Base-by-base conservation (phyloP, 2,329 filamentous ascomycete species). In the Coleophoma cylindrospora region DNA sequence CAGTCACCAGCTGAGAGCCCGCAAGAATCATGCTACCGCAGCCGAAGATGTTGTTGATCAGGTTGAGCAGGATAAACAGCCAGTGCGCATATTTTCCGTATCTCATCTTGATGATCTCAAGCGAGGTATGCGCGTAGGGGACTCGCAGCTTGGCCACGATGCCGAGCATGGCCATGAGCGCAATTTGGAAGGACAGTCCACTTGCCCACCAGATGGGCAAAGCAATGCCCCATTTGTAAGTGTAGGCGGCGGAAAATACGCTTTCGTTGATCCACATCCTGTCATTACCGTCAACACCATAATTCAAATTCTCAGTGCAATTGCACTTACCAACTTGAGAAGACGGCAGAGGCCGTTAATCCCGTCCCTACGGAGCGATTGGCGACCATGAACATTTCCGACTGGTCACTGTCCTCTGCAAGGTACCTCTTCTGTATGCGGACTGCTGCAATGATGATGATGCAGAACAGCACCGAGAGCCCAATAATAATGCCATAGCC, bases 401-500 rank as follows among this genome's bases (percentile, higher is more conserved):
- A 74, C 14, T 71, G 71, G 21, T 64, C 66, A 7, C 62, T 66
- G 54, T 74, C 71, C 52, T 74, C 72, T 1, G 64, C 53, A 14
- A 73, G 62, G 49, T 72, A 73, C 33, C 55, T 54, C 47, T 67
- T 70, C 59, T 77, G 74, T 3, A 77, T 63, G 37, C 69, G 69
- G 34, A 76, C 68, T 4, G 74, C 73, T 5, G 64, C 56, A 7
- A 78, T 53, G 52, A 76, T 76, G 15, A 77, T 68, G 3, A 67
- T 61, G 48, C 69, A 74, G 54, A 78, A 77, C 1, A 72, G 53
- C 1, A 77, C 62, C 2, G 71, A 70, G 6, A 77, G 68, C 7
- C 74, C 75, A 50, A 76, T 67, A 40, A 78, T 68, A 17, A 76
- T 62, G 51, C 74, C 74, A 64, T 76, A 76, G 54, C 67, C 69